Evolutionary conservation across 495 filamentous ascomycete genomes (phyloP).

Genomic region (Trypethelium eluteriae): DNA sequence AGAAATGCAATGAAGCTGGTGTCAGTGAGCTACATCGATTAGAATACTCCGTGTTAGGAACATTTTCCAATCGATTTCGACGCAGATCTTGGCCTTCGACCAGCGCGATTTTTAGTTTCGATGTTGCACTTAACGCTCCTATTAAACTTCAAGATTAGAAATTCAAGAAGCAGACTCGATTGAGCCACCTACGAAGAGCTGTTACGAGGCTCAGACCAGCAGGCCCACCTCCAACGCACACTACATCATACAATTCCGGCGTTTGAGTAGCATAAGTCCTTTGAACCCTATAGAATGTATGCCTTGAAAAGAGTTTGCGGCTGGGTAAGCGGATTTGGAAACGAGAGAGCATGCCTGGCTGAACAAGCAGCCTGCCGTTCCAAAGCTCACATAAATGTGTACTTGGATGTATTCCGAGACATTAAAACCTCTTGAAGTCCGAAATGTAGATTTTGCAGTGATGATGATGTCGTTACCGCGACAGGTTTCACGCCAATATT

Average conservation of each 20-base stretch:
- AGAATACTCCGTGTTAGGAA: constrained; percentile 65
- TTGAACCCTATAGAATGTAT: neutral
- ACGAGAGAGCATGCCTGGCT: neutral
- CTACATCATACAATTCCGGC: constrained; percentile 79
- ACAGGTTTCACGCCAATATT: too few species aligned
- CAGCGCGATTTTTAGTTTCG: constrained; percentile 73
- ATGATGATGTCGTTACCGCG: neutral
- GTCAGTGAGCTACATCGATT: constrained; percentile 94
- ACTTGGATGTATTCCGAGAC: neutral
- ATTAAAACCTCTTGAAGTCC: neutral
- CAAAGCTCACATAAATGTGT: neutral
- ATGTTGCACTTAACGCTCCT: constrained; percentile 64
- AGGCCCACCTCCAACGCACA: constrained; percentile 93
- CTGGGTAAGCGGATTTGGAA: neutral
- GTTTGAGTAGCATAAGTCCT: constrained; percentile 5
- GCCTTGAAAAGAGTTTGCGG: neutral
- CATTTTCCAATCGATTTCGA: constrained; percentile 55
- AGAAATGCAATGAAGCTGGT: constrained; percentile 57
- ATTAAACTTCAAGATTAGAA: neutral
- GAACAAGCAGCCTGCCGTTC: neutral
- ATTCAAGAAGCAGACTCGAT: neutral
- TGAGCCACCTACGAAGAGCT: constrained; percentile 61
- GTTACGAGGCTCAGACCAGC: constrained; percentile 83
- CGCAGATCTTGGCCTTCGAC: constrained; percentile 79
- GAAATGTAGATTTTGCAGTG: neutral